A percentile compares a stretch with the other conserved stretches of the same genome.
Evolutionary conservation across 164 flowering plant species (phyloP).

Genomic region (Santalum album): DNA sequence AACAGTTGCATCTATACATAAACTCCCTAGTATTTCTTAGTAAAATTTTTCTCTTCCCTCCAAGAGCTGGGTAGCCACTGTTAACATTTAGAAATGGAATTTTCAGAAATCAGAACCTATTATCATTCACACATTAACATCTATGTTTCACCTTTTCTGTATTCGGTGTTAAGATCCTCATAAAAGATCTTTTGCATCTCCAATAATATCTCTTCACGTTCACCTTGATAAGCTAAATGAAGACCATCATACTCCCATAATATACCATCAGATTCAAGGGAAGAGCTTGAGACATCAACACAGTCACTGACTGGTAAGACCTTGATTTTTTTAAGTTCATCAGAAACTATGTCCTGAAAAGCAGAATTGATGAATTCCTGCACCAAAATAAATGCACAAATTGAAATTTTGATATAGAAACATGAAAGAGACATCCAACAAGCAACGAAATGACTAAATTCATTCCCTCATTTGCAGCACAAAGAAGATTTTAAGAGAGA

Average conservation of each 20-base stretch:
- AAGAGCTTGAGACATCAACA: slow-evolving; percentile 9
- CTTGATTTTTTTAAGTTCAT: slow-evolving; percentile 60
- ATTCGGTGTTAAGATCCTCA: slow-evolving; percentile 45
- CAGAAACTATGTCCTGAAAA: slow-evolving; percentile 59
- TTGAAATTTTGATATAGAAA: not conserved
- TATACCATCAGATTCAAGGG: slow-evolving; percentile 23
- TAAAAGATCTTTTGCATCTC: slow-evolving; percentile 85
- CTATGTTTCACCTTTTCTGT: slow-evolving; percentile 30
- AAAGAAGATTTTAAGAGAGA: no score
- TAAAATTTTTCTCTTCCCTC: not conserved
- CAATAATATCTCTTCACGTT: slow-evolving; percentile 66
- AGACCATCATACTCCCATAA: slow-evolving; percentile 85
- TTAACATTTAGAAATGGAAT: no score
- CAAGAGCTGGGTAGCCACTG: not conserved
- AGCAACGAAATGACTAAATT: no score
- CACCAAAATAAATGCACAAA: slow-evolving; percentile 2
- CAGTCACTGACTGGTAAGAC: slow-evolving; percentile 16
- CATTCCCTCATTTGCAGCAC: no score
- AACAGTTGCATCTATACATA: no score
- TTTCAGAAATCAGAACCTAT: no score
- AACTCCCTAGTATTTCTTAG: not conserved
- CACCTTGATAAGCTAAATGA: slow-evolving; percentile 34
- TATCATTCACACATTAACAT: no score
- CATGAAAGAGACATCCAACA: no score
- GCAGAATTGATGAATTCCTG: slow-evolving; percentile 54